phyloP scores from a whole-genome alignment of 2,329 filamentous ascomycete species.

The Fusarium tupiense region DNA sequence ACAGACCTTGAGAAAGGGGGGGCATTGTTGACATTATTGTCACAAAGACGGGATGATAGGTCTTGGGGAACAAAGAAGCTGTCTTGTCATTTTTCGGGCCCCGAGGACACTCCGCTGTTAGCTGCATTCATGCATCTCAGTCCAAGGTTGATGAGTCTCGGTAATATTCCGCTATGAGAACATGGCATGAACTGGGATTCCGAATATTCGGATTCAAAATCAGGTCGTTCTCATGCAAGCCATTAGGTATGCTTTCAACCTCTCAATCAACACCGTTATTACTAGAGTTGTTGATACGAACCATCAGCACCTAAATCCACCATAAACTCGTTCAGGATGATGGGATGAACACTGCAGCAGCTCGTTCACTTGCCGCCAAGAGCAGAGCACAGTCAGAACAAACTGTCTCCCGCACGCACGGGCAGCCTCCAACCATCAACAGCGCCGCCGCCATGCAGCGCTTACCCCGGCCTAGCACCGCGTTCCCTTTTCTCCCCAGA shows the following conservation, averaged over 20 bases:
- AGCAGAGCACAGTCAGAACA: slow-evolving; percentile 19
- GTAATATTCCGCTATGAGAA: not conserved
- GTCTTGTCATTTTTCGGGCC: not conserved
- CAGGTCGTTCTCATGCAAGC: not conserved
- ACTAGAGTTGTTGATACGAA: not conserved
- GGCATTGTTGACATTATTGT: not conserved
- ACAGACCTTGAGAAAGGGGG: not conserved
- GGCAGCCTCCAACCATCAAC: slow-evolving; percentile 13
- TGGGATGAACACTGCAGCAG: not conserved
- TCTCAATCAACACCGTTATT: not conserved
- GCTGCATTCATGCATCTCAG: not conserved
- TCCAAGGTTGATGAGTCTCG: slow-evolving; percentile 5
- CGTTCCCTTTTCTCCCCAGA: slow-evolving; percentile 7
- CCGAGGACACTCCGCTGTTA: not conserved
- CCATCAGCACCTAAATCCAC: not conserved
- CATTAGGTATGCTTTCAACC: not conserved
- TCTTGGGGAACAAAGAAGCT: not conserved
- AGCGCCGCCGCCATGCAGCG: slow-evolving; percentile 36
- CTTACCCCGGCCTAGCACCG: slow-evolving; percentile 35
- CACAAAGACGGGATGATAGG: not conserved
- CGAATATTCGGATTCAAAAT: not conserved
- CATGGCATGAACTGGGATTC: not conserved
- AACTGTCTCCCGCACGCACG: slow-evolving; percentile 26
- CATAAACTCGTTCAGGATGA: not conserved
- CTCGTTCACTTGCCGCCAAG: not conserved